Evolutionary conservation across 441 rosid genomes (phyloP), one percentile per base, ranked within the genome.

Genomic region (Theobroma grandiflorum): DNA sequence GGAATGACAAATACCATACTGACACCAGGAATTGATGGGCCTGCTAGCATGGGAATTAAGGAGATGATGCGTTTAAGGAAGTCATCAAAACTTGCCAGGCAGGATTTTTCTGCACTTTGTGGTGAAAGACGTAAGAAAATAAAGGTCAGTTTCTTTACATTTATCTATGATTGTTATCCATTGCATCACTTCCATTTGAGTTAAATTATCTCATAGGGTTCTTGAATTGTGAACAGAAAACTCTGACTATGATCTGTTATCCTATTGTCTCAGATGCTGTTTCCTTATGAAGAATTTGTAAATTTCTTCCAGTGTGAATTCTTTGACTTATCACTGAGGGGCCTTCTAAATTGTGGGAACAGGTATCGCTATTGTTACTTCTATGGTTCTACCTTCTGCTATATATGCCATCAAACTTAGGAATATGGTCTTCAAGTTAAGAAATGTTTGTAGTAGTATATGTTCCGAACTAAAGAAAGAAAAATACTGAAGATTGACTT

Each of bases 271-370:
- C 91, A 92, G 95, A 88, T 90, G 95, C 87, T 94, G 80, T 94
- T 91, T 86, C 97, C 97, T 55, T 94, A 94, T 35, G 98, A 90
- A 85, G 95, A 86, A 80, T 94, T 90, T 89, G 83, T 91, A 75
- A 87, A 82, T 83, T 86, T 91, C 80, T 94, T 93, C 84, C 94
- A 87, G 57, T 89, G 87, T 74, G 92, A 90, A 81, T 88, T 87
- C 71, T 84, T 89, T 76, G 82, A 84, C 83, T 84, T 93, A 69
- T 88, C 86, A 50, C 98, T 97, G 45, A 89, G 95, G 84, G 98
- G 98, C 12, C 98, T 94, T 65, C 81, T 91, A 68, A 94, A 94
- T 86, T 90, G 94, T 72, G 98, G 98, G 80, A 94, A 94, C 90
- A 94, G 95, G 97, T 91, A 81, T 20, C 22, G 16, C 40, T 2